Evolutionary conservation across 2,329 filamentous ascomycete species (phyloP).

Genomic region (Penicillium sp.): DNA sequence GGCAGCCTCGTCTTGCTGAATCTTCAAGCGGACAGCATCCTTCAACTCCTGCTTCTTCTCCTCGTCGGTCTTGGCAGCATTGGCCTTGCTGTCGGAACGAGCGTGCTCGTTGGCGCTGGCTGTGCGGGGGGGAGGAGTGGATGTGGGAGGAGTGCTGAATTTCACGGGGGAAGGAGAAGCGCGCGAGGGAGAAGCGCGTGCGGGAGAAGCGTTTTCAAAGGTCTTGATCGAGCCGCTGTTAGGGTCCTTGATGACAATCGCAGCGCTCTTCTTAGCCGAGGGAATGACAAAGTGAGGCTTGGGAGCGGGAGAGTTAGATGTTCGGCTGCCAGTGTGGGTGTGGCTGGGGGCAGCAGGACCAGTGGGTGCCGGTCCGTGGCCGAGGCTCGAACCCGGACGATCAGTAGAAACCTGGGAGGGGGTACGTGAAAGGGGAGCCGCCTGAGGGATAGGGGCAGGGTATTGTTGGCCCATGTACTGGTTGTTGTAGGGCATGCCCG

Average conservation of each 20-base stretch:
- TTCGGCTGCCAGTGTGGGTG: slow-evolving; percentile 55
- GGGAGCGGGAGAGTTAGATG: slow-evolving; percentile 58
- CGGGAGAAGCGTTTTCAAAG: slow-evolving; percentile 57
- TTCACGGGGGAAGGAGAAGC: slow-evolving; percentile 60
- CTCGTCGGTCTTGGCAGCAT: slow-evolving; percentile 66
- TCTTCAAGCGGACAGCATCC: slow-evolving; percentile 52
- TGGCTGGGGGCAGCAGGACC: slow-evolving; percentile 53
- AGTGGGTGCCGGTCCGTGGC: slow-evolving; percentile 56
- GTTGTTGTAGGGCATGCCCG: slow-evolving; percentile 53
- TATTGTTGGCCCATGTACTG: slow-evolving; percentile 37
- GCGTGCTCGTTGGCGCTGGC: slow-evolving; percentile 66
- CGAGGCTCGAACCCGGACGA: slow-evolving; percentile 61
- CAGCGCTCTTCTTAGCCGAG: slow-evolving; percentile 66
- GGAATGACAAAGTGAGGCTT: slow-evolving; percentile 66
- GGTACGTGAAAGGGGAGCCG: slow-evolving; percentile 75
- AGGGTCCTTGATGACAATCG: slow-evolving; percentile 81
- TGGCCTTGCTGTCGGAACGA: slow-evolving; percentile 69
- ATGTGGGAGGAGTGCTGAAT: slow-evolving; percentile 69
- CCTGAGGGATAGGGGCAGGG: slow-evolving; percentile 52
- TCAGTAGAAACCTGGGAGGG: slow-evolving; percentile 77
- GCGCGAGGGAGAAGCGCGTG: slow-evolving; percentile 61
- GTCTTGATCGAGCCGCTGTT: slow-evolving; percentile 75
- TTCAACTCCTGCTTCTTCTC: slow-evolving; percentile 80
- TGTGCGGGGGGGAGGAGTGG: slow-evolving; percentile 78
- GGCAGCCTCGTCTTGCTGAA: slow-evolving; percentile 59